These are phyloP conservation scores for Kwoniella shivajii DNA, from an alignment of 1,284 basidiomycete species.

Conservation along the genomic window DNA sequence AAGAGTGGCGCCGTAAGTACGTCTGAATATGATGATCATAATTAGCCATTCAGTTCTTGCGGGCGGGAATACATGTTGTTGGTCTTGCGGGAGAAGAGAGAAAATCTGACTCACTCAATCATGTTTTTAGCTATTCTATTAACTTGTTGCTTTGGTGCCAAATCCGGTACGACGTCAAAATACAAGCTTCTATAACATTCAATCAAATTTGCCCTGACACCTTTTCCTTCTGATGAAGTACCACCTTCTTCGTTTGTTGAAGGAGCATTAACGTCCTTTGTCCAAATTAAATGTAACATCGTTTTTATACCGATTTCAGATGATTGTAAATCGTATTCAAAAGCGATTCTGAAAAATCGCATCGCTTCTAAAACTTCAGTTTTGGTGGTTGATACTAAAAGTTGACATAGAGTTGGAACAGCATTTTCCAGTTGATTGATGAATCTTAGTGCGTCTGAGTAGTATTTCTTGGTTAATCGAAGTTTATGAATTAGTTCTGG, in stretches of 20 bases:
- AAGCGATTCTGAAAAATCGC: conserved; percentile 86
- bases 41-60: background rate
- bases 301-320: conserved; percentile 81
- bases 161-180: conserved; percentile 71
- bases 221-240: conserved; percentile 74
- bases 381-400: conserved; percentile 89
- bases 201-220: conserved; percentile 80
- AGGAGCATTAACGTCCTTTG: conserved; percentile 83
- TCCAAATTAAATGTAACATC: conserved; percentile 98
- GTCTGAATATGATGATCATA: conserved; percentile 56
- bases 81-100: background rate
- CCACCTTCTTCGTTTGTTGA: conserved; percentile 68
- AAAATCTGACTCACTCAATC: conserved; percentile 74
- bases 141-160: conserved; percentile 80
- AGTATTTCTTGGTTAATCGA: conserved; percentile 83
- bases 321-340: conserved; percentile 78
- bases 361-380: conserved; percentile 93
- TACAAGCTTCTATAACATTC: conserved; percentile 89
- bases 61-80: background rate
- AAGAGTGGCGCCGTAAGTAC: conserved; percentile 85
- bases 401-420: conserved; percentile 71
- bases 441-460: conserved; percentile 81
- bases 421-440: conserved; percentile 79
- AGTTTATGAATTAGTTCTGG: conserved; percentile 66
- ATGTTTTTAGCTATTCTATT: conserved; percentile 97